A percentile compares a stretch with the other conserved stretches of the same genome.
Conservation (phyloP, 1,284 basidiomycete genomes). For the Phellopilus nigrolimitatus region DNA sequence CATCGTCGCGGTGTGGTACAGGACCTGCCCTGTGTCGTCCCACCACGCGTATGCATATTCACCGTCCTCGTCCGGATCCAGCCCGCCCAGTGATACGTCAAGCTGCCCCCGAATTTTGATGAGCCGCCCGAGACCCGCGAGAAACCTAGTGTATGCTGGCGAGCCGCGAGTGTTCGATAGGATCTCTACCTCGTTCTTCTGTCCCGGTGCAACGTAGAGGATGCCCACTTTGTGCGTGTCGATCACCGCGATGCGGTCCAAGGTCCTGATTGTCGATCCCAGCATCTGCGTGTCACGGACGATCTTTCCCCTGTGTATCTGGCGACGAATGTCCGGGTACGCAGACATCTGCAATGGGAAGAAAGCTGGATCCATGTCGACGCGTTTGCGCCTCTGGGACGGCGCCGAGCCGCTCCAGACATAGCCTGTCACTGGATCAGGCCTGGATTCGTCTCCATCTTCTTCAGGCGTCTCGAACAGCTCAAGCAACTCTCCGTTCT, state of each 20-base stretch:
- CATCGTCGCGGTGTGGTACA: conserved; percentile 95
- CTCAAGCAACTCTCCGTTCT: conserved; percentile 10
- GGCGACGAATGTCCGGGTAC: conserved; percentile 52
- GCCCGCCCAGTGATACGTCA: conserved; percentile 92
- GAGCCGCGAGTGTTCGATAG: conserved; percentile 91
- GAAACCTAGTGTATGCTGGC: conserved; percentile 89
- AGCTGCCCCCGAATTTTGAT: conserved; percentile 88
- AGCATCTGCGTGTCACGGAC: conserved; percentile 55
- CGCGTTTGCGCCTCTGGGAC: conserved; percentile 82
- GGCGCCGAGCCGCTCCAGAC: conserved; percentile 84
- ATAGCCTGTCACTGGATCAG: conserved; percentile 72
- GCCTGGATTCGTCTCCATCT: conserved; percentile 31
- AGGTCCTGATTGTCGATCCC: conserved; percentile 56
- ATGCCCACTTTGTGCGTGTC: conserved; percentile 98
- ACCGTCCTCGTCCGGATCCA: conserved; percentile 84
- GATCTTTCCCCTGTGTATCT: conserved; percentile 34
- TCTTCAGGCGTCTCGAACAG: conserved; percentile 25
- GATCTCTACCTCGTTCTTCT: conserved; percentile 83
- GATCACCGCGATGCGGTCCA: conserved; percentile 91
- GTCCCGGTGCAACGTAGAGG: conserved; percentile 92
- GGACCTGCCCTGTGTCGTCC: conserved; percentile 94
- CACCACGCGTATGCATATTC: conserved; percentile 99
- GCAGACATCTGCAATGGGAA: conserved; percentile 85
- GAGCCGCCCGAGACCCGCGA: conserved; percentile 84
- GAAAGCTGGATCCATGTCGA: conserved; percentile 83